Conservation (phyloP, 2,329 filamentous ascomycete genomes). For the Ophiognomonia clavigignenti-juglandacearum region DNA sequence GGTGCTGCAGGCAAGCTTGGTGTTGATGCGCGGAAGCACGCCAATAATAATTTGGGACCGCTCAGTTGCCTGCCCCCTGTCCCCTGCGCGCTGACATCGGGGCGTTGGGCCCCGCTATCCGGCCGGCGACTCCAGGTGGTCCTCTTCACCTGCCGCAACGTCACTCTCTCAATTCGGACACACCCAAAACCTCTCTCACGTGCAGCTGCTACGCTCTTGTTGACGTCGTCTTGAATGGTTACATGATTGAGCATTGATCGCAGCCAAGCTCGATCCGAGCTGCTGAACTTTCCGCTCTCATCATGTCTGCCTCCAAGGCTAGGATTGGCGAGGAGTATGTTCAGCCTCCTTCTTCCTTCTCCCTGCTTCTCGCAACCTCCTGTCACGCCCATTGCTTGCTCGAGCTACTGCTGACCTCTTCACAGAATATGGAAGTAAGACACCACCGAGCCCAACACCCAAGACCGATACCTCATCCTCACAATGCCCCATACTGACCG, state of each 20-base stretch:
- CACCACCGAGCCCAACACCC: not conserved
- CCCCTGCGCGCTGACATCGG: too few relatives aligned
- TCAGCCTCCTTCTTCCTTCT: not conserved
- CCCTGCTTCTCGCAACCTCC: not conserved
- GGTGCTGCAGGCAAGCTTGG: not conserved
- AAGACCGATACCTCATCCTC: not conserved
- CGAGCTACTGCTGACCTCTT: constrained; percentile 22
- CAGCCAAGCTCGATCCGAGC: constrained; percentile 15
- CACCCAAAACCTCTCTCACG: not conserved
- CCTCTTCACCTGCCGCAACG: not conserved
- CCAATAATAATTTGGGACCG: too few relatives aligned
- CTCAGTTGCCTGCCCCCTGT: constrained; percentile 10
- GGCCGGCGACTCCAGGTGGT: not conserved
- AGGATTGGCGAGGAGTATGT: constrained; percentile 59
- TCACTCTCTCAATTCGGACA: too few relatives aligned
- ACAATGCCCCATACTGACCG: constrained; percentile 19
- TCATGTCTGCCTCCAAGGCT: constrained; percentile 57
- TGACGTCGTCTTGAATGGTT: constrained; percentile 12
- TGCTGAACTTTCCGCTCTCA: constrained; percentile 16
- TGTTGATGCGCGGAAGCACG: not conserved
- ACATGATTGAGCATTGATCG: constrained; percentile 14
- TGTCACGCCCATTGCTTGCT: constrained; percentile 14
- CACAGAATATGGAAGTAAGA: constrained; percentile 86
- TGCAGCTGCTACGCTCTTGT: not conserved
- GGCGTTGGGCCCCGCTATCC: too few relatives aligned